Evolutionary conservation across 2,329 filamentous ascomycete genomes (phyloP), one percentile per base, ranked within the genome.

Genomic region (Aspergillus novofumigatus): DNA sequence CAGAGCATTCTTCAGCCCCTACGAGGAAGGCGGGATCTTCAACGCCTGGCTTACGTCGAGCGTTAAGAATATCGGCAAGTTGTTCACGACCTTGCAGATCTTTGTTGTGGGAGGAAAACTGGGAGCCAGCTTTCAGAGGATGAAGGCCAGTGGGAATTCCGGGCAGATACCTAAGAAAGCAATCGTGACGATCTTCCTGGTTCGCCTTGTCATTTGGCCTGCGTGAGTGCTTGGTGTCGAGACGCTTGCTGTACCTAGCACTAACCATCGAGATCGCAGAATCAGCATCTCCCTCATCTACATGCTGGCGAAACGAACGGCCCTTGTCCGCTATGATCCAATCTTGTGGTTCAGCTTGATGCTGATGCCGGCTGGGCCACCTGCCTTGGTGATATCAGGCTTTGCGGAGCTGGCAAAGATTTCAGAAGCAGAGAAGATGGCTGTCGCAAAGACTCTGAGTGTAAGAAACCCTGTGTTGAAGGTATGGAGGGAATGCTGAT

Each of bases 51-150:
- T 89, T 42, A 88, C 86, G 0, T 77, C 79, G 0, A 81, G 82
- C 0, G 71, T 89, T 21, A 79, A 83, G 61, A 87, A 85, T 55
- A 77, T 88, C 23, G 86, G 86, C 3, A 77, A 80, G 0, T 75
- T 89, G 0, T 89, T 89, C 66, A 84, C 86, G 0, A 80, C 83
- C 0, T 72, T 87, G 26, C 87, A 87, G 29, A 83, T 89, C 17
- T 80, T 89, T 17, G 80, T 89, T 0, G 85, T 87, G 0, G 86
- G 87, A 1, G 83, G 87, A n/a, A 86, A 86, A 61, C 77, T 89
- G 1, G 84, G 81, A 55, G 79, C 79, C 23, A 80, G 81, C 17
- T 74, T 84, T 60, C 68, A 76, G 56, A 75, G 75, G 57, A 77
- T 79, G 66, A 79, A 77, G 62, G 69, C 72, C 20, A 65, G 61